Base-by-base conservation (phyloP, 208 protist genomes). In the Lotmaria passim region DNA sequence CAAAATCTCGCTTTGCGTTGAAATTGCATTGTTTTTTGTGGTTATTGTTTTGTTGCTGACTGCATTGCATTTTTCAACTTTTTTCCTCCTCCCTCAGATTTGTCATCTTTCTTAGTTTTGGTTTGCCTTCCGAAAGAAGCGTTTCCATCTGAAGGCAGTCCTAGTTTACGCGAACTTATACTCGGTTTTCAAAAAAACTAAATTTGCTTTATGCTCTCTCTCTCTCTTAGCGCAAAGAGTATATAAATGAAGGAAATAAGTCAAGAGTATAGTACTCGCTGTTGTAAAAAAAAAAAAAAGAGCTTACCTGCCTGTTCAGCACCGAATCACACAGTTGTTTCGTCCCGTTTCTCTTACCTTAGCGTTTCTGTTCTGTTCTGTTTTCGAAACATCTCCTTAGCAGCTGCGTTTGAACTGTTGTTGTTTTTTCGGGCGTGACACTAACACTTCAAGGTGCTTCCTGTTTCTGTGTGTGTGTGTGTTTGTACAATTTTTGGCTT, bases 1-100 rank as follows among this genome's bases (percentile, higher is more conserved):
- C n/a, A n/a, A n/a, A n/a, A n/a, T n/a, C n/a, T n/a, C n/a, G n/a
- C n/a, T n/a, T n/a, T 57, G 38, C 26, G 33, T 36, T 57, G 6
- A 19, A 19, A 44, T 63, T 65, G 48, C 68, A 56, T 58, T 44
- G 56, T 57, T 44, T 62, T 50, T 68, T 48, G 31, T 55, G 59
- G 50, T 48, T 33, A 65, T 34, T 15, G 38, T 64, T 33, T 67
- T n/a, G n/a, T 36, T 67, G 39, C 5, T 48, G 19, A 34, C 30
- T 19, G 38, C 41, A 19, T 19, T 3, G 6, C 14, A 2, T 43
- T 55, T 66, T 57, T 58, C 14, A 23, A 41, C 26, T 69, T 34
- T 15, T 38, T 64, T 33, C 61, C 28, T 67, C 41, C 5, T 48
- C 17, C 23, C 30, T 26, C 39, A 43, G 46, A 11, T 34, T 57